Evolutionary conservation across 2,329 filamentous ascomycete genomes (phyloP).

Genomic region (Rachicladosporium sp.): DNA sequence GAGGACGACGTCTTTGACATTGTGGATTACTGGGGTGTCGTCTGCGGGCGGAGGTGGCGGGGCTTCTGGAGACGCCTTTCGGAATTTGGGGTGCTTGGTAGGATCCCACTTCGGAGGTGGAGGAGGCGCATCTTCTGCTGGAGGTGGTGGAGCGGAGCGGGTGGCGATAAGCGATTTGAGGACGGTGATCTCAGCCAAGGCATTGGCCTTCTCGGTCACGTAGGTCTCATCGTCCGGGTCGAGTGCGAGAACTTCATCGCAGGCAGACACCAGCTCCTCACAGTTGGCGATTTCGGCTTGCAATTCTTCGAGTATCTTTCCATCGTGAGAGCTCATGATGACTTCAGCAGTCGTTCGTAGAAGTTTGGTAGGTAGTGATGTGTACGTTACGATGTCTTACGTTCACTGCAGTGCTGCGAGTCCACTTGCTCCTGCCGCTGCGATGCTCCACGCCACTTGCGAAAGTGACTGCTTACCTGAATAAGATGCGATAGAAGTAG

Average conservation of each 20-base stretch:
- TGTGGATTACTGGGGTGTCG: constrained; percentile 45
- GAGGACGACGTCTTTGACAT: constrained; percentile 79
- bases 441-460: no score
- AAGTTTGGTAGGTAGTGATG: constrained; percentile 1
- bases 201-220: constrained; percentile 62
- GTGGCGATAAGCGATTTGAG: constrained; percentile 72
- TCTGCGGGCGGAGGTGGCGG: constrained; percentile 24
- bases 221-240: constrained; percentile 73
- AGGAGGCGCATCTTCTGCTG: constrained; percentile 23
- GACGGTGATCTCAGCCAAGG: constrained; percentile 68
- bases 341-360: constrained; percentile 11
- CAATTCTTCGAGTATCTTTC: constrained; percentile 57
- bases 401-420: constrained; percentile 1
- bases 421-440: neutral
- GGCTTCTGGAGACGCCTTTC: constrained; percentile 19
- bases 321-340: constrained; percentile 14
- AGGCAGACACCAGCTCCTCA: constrained; percentile 16
- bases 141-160: constrained; percentile 34
- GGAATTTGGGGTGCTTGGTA: constrained; percentile 60
- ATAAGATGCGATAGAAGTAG: no score
- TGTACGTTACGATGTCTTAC: constrained; percentile 7
- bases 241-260: constrained; percentile 15
- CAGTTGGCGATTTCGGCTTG: constrained; percentile 57
- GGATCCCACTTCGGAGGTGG: constrained; percentile 19
- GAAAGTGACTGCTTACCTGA: no score